A percentile compares a stretch with the other conserved stretches of the same genome.
Evolutionary conservation across 176 grass and related monocot genomes (phyloP).

Genomic region (Pontederia paniculata): DNA sequence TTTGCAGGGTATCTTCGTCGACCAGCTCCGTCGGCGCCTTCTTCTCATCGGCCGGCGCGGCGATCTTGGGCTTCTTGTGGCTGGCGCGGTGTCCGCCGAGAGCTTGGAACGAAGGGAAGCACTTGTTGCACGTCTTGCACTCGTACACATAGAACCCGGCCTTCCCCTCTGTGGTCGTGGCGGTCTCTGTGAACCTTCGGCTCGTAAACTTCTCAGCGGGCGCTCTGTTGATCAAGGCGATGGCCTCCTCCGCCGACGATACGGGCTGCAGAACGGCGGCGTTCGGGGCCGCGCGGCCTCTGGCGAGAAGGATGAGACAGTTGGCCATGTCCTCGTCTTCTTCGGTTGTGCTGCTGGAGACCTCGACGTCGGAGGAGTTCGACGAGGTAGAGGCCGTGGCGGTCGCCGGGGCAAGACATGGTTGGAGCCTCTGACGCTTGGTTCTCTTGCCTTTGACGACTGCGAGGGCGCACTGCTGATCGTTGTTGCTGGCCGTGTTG

Average conservation of each 20-base stretch:
- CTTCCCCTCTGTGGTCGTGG: background rate
- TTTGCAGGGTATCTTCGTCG: background rate
- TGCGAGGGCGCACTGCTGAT: too few species aligned
- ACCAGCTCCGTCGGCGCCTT: background rate
- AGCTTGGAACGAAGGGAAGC: conserved; percentile 74
- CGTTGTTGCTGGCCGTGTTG: background rate
- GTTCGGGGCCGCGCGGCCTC: background rate
- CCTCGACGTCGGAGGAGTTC: conserved; percentile 5
- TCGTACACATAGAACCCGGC: conserved; percentile 8
- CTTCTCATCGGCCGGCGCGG: background rate
- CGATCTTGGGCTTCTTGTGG: conserved; percentile 71
- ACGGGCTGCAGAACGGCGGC: too few species aligned
- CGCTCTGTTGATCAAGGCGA: too few species aligned
- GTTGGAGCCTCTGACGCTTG: background rate
- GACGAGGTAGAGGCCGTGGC: background rate
- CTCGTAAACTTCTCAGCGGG: background rate
- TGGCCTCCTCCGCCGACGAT: background rate
- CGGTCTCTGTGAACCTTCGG: background rate
- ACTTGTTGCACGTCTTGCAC: conserved; percentile 25
- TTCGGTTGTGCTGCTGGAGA: conserved; percentile 2
- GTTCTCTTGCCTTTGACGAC: conserved; percentile 14
- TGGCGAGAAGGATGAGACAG: conserved; percentile 22
- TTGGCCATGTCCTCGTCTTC: conserved; percentile 25
- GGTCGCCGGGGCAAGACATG: background rate
- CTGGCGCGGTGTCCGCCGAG: conserved; percentile 89